A percentile compares a stretch with the other conserved stretches of the same genome.
These are phyloP conservation scores for Blastobotrys terrestris DNA, from an alignment of 805 yeast genomes.

Conservation along the genomic window DNA sequence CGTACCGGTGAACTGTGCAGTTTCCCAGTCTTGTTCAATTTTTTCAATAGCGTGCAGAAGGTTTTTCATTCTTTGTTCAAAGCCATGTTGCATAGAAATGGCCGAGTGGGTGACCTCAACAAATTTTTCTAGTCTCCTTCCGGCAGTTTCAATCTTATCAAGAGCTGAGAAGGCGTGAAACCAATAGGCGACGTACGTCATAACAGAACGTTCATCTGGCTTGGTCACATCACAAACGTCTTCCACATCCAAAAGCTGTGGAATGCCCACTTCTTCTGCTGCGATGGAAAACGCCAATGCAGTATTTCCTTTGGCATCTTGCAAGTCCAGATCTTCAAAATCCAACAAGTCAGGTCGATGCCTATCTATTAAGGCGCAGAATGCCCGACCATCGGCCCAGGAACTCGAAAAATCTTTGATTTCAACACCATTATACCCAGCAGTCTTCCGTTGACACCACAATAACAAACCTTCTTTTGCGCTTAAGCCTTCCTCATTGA, in stretches of 20 bases:
- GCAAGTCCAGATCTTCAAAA: slow-evolving; percentile 27
- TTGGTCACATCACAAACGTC: slow-evolving; percentile 41
- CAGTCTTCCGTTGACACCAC: slow-evolving; percentile 50
- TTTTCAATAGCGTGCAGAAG: slow-evolving; percentile 24
- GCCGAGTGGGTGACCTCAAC: slow-evolving; percentile 30
- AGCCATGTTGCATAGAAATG: slow-evolving; percentile 28
- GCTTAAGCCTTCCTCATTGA: slow-evolving; percentile 34
- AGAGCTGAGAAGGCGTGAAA: slow-evolving; percentile 40
- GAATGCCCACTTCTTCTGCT: slow-evolving; percentile 41
- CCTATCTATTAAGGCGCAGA: slow-evolving; percentile 41
- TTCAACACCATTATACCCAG: slow-evolving; percentile 32
- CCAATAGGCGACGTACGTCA: slow-evolving; percentile 56
- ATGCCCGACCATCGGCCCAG: slow-evolving; percentile 49
- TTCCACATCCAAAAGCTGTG: slow-evolving; percentile 47
- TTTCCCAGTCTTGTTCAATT: slow-evolving; percentile 26
- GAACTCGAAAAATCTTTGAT: slow-evolving; percentile 47
- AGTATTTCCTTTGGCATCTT: slow-evolving; percentile 30
- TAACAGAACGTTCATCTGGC: slow-evolving; percentile 57
- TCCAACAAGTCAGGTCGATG: slow-evolving; percentile 38
- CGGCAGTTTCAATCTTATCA: slow-evolving; percentile 35
- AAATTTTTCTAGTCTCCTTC: slow-evolving; percentile 33
- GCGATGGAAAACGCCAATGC: slow-evolving; percentile 39
- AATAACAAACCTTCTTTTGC: slow-evolving; percentile 40
- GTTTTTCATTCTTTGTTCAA: slow-evolving; percentile 28
- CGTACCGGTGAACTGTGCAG: slow-evolving; percentile 20